Conservation (phyloP, 2,329 filamentous ascomycete species). For the Venturia carpophila region DNA sequence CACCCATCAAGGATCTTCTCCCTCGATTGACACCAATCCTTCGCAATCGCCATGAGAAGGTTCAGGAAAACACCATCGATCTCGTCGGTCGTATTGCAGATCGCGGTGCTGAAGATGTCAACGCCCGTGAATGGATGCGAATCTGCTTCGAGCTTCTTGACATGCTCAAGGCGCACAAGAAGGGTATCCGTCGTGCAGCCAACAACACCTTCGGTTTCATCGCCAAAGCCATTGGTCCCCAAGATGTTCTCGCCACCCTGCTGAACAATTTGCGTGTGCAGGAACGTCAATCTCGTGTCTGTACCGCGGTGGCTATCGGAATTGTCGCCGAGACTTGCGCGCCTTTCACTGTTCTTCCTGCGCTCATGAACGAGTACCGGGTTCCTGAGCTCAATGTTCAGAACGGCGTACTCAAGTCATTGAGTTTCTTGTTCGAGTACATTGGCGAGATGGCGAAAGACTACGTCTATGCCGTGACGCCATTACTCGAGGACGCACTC, state of each 20-base stretch:
- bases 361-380: conserved; percentile 98
- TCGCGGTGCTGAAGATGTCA: conserved; percentile 90
- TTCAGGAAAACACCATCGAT: conserved; percentile 98
- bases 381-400: conserved; percentile 98
- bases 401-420: conserved; percentile 93
- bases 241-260: conserved; percentile 83
- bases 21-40: conserved; percentile 96
- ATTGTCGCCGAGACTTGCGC: conserved; percentile 98
- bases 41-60: conserved; percentile 96
- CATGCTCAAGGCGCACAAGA: conserved; percentile 99
- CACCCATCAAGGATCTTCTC: conserved; percentile 90
- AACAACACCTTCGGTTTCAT: conserved; percentile 99
- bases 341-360: conserved; percentile 95
- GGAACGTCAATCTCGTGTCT: conserved; percentile 95
- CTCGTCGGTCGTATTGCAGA: conserved; percentile 96
- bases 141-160: conserved; percentile 98
- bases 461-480: conserved; percentile 97
- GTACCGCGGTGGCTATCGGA: conserved; percentile 95
- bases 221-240: conserved; percentile 95
- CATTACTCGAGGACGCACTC: conserved; percentile 88
- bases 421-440: conserved; percentile 97
- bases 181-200: conserved; percentile 92
- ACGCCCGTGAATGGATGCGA: conserved; percentile 98
- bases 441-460: conserved; percentile 99
- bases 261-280: conserved; percentile 89